Evolutionary conservation across 306 rosid genomes (phyloP), one percentile per base, ranked within the genome.

Genomic region (Carpinus viminea): DNA sequence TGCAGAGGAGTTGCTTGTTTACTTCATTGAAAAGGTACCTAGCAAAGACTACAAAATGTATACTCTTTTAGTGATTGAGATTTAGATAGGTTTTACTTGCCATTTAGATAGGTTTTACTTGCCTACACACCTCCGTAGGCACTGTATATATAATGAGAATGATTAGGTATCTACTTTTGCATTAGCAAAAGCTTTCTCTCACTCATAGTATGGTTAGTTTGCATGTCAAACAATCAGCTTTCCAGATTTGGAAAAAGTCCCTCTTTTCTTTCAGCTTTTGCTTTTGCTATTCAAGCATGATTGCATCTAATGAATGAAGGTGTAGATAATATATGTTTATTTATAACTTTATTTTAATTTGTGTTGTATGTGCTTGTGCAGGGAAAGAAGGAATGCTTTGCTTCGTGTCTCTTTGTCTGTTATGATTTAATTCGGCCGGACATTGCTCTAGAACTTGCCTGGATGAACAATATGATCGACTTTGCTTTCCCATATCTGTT

Each of bases 381-480:
- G 99, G 98, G 97, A 84, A 96, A 93, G 96, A 96, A 96, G 86
- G 99, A 96, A 84, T 96, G 98, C 88, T 93, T 91, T 77, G 99
- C 99, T 16, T 91, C 99, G 12, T 93, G 99, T 80, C 94, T 96
- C 83, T 96, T 93, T 83, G 99, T 96, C 75, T 93, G 99, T 74
- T 96, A 96, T 36, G 99, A 96, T 86, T 83, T 96, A 78, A 90
- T 96, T 65, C 91, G 98, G 75, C 87, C 91, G 1, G 99, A 96
- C 36, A 74, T 93, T 75, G 97, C 88, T 54, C 93, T 96, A 65
- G 99, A 96, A 75, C 97, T 93, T 78, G 98, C 99, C 36, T 96
- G 99, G 99, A 79, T 89, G 89, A 89, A 96, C 88, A 96, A 93
- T 68, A 96, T 96, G 91, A 86, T 91, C 31, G 99, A 93, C 84